Percentiles rank a stretch among this genome's conserved stretches.
Conservation (phyloP, 768 basidiomycete species). For the Leccinum subtestaceum region DNA sequence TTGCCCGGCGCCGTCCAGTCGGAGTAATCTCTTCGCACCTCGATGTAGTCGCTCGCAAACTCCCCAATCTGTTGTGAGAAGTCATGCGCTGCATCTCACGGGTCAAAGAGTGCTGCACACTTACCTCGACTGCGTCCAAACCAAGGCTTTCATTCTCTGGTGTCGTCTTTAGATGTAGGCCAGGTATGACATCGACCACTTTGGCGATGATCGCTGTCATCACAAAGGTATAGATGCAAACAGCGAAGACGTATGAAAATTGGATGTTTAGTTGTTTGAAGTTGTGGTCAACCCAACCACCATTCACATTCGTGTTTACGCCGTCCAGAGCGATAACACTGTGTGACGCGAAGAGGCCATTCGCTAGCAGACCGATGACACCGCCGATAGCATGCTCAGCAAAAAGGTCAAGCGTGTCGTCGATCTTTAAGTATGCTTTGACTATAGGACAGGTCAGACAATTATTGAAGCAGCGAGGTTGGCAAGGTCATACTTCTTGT, state of each 20-base stretch:
- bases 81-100: not conserved
- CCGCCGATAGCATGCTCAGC: slow-evolving; percentile 90
- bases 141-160: slow-evolving; percentile 59
- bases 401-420: slow-evolving; percentile 91
- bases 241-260: slow-evolving; percentile 58
- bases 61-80: slow-evolving; percentile 53
- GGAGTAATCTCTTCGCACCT: slow-evolving; percentile 62
- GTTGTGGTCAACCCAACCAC: slow-evolving; percentile 74
- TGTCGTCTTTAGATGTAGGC: slow-evolving; percentile 51
- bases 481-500: slow-evolving; percentile 60
- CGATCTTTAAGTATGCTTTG: slow-evolving; percentile 66
- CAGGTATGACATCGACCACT: slow-evolving; percentile 53
- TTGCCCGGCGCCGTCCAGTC: slow-evolving; percentile 44
- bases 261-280: slow-evolving; percentile 83
- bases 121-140: slow-evolving; percentile 71
- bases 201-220: slow-evolving; percentile 62
- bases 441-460: slow-evolving; percentile 40
- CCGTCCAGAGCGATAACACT: slow-evolving; percentile 68
- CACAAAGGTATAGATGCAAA: slow-evolving; percentile 57
- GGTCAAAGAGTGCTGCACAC: slow-evolving; percentile 10
- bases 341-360: slow-evolving; percentile 71
- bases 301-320: slow-evolving; percentile 48
- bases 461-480: not conserved
- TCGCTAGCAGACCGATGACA: slow-evolving; percentile 68
- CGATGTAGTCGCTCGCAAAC: slow-evolving; percentile 69